These are phyloP conservation scores for Metschnikowia lunata DNA, from an alignment of 805 yeast genomes.

Conservation along the genomic window DNA sequence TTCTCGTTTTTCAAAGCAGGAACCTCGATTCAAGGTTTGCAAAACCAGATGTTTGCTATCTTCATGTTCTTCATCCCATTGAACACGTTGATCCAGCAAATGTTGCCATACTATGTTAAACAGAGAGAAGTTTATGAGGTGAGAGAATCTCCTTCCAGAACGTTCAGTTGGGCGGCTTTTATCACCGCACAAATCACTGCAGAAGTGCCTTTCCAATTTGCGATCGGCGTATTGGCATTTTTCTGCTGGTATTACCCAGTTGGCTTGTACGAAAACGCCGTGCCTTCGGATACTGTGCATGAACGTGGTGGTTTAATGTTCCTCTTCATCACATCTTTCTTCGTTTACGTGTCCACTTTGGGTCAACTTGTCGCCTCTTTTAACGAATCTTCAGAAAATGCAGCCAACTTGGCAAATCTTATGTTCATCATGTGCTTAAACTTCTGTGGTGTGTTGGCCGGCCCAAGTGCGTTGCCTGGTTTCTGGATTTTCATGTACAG, in stretches of 20 bases:
- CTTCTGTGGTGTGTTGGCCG: constrained; percentile 74
- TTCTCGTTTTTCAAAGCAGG: constrained; percentile 68
- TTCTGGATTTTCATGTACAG: constrained; percentile 86
- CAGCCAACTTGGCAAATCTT: constrained; percentile 23
- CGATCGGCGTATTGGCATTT: constrained; percentile 57
- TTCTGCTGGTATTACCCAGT: constrained; percentile 59
- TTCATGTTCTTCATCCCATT: constrained; percentile 43
- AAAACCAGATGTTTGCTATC: constrained; percentile 59
- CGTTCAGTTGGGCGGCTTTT: constrained; percentile 42
- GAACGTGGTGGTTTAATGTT: constrained; percentile 38
- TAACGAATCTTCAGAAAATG: constrained; percentile 22
- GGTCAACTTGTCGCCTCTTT: constrained; percentile 23
- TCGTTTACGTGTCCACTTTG: constrained; percentile 20
- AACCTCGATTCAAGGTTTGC: constrained; percentile 53
- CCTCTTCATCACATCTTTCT: constrained; percentile 21
- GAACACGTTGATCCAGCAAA: constrained; percentile 38
- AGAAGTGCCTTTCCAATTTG: constrained; percentile 46
- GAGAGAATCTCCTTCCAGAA: constrained; percentile 42
- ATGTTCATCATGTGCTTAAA: constrained; percentile 37
- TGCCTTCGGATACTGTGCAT: constrained; percentile 15
- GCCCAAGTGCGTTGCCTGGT: constrained; percentile 59
- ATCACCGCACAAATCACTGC: constrained; percentile 38
- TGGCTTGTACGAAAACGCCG: constrained; percentile 18
- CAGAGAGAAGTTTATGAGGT: constrained; percentile 46
- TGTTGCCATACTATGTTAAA: constrained; percentile 40